Conservation (phyloP, 2,329 filamentous ascomycete genomes). For the Exophiala bonariae region DNA sequence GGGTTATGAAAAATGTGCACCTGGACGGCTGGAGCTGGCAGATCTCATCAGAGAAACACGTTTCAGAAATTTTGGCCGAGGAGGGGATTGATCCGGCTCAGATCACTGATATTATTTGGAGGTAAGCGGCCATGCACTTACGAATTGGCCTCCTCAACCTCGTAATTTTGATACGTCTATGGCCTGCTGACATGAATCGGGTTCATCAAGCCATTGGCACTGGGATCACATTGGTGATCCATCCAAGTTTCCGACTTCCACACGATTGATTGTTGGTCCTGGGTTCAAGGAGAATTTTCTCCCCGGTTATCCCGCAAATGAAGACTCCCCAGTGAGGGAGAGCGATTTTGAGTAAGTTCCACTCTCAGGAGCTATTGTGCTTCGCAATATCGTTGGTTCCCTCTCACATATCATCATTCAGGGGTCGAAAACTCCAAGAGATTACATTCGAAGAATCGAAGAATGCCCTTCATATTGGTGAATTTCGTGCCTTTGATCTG, state of each 20-base stretch:
- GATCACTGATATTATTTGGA: conserved; percentile 22
- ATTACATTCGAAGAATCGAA: conserved; percentile 35
- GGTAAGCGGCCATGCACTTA: no score
- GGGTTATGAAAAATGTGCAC: conserved; percentile 3
- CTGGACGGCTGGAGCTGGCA: not conserved
- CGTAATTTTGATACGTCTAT: no score
- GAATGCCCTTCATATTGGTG: conserved; percentile 36
- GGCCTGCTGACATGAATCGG: no score
- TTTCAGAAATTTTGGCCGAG: conserved; percentile 24
- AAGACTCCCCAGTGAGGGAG: conserved; percentile 36
- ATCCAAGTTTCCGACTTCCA: conserved; percentile 45
- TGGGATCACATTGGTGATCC: conserved; percentile 53
- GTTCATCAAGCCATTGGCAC: conserved; percentile 32
- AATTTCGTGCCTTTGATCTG: conserved; percentile 43
- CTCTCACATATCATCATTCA: no score
- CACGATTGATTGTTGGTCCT: conserved; percentile 54
- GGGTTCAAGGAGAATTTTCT: conserved; percentile 50
- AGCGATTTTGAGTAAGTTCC: no score
- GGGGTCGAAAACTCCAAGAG: conserved; percentile 25
- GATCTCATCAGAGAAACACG: conserved; percentile 15
- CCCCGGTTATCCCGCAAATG: conserved; percentile 49
- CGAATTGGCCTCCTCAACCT: no score
- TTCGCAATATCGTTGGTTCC: no score
- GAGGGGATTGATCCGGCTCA: conserved; percentile 7
- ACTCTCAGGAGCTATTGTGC: no score